A percentile compares a stretch with the other conserved stretches of the same genome.
phyloP scores from a whole-genome alignment of 208 protist genomes.

The Crithidia fasciculata region DNA sequence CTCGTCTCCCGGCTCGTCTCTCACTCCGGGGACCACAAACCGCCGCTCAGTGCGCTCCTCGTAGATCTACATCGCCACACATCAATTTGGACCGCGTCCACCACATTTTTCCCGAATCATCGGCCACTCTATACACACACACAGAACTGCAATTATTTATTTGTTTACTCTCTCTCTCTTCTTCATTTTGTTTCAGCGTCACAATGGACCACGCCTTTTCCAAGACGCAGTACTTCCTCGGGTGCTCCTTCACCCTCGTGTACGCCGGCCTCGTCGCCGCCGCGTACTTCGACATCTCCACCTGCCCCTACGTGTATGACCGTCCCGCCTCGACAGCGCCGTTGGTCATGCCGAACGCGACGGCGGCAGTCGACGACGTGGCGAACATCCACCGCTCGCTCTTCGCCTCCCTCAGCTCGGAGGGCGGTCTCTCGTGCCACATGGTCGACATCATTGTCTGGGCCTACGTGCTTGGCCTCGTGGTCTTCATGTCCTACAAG shows the following conservation, averaged over 20 bases:
- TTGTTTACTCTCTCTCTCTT: background rate
- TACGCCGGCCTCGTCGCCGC: conserved; percentile 55
- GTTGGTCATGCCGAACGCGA: conserved; percentile 7
- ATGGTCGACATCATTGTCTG: conserved; percentile 74
- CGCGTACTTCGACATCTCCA: conserved; percentile 69
- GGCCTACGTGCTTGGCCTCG: conserved; percentile 56
- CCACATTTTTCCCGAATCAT: too few species aligned
- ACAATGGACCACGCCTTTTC: conserved; percentile 63
- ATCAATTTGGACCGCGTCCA: too few species aligned
- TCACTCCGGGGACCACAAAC: too few species aligned
- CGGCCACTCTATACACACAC: too few species aligned
- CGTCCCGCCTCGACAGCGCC: conserved; percentile 25
- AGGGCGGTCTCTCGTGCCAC: conserved; percentile 52
- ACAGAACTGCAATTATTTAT: too few species aligned
- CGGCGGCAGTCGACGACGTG: conserved; percentile 12
- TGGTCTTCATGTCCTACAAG: conserved; percentile 67
- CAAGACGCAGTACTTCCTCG: conserved; percentile 62
- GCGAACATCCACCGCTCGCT: conserved; percentile 29
- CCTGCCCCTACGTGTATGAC: conserved; percentile 59
- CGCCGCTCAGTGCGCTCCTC: too few species aligned
- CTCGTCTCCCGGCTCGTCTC: too few species aligned
- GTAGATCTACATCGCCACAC: too few species aligned
- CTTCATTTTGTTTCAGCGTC: background rate
- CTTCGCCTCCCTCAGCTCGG: conserved; percentile 32
- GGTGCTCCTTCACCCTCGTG: conserved; percentile 57